Percentiles rank a stretch among this genome's conserved stretches.
phyloP scores from a whole-genome alignment of 441 rosid genomes.

The Gossypium aridum region DNA sequence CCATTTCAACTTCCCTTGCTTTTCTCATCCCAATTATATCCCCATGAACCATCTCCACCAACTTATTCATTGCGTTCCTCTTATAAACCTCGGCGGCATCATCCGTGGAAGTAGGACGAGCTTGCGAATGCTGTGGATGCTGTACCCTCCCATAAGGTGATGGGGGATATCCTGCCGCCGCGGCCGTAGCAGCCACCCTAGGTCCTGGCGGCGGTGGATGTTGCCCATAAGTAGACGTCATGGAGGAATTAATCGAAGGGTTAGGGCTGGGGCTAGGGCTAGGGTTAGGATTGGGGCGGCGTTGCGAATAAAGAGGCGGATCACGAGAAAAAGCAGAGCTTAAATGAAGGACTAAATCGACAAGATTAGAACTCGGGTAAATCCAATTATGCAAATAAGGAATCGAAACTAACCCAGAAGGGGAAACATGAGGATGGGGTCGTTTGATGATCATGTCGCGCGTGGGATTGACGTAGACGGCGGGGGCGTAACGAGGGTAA shows the following conservation, averaged over 20 bases:
- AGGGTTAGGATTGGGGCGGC: constrained; percentile 48
- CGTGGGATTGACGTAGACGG: constrained; percentile 86
- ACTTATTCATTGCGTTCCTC: constrained; percentile 62
- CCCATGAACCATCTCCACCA: constrained; percentile 66
- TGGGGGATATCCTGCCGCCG: constrained; percentile 28
- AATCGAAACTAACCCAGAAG: constrained; percentile 80
- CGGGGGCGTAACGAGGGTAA: constrained; percentile 86
- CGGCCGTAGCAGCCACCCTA: constrained; percentile 22
- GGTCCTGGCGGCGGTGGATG: constrained; percentile 14
- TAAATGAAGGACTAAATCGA: constrained; percentile 62
- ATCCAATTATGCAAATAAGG: constrained; percentile 85
- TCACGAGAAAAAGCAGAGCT: constrained; percentile 57
- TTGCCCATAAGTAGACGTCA: constrained; percentile 31
- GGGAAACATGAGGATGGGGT: constrained; percentile 74
- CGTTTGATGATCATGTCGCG: constrained; percentile 91
- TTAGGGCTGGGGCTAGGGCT: neutral
- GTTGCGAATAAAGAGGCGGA: constrained; percentile 87
- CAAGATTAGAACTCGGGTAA: constrained; percentile 82
- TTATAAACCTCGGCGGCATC: constrained; percentile 67
- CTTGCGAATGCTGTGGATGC: constrained; percentile 36
- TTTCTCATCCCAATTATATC: constrained; percentile 64
- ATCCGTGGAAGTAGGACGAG: constrained; percentile 45
- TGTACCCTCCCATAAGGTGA: constrained; percentile 44
- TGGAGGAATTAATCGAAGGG: constrained; percentile 12
- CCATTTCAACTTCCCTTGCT: constrained; percentile 75